These are phyloP conservation scores for Penicillium salamii DNA, from an alignment of 495 filamentous ascomycete species.

Conservation along the genomic window DNA sequence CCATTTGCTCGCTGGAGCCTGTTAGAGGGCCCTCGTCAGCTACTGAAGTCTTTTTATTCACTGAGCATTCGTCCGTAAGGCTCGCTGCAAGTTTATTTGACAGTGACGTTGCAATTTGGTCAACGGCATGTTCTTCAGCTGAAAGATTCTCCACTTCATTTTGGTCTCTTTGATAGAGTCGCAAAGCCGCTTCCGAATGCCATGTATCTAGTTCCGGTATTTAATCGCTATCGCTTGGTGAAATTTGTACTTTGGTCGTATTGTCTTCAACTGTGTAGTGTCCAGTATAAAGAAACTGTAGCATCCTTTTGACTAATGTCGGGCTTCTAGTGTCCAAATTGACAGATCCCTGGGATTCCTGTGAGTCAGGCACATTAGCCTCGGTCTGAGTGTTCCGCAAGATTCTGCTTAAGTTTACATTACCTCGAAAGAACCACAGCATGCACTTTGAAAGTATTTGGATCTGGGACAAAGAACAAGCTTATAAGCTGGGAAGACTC, in stretches of 20 bases:
- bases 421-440: slow-evolving; percentile 5
- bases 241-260: too few relatives aligned
- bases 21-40: not conserved
- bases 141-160: too few relatives aligned
- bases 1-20: not conserved
- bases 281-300: slow-evolving; percentile 13
- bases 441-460: slow-evolving; percentile 11
- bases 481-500: slow-evolving; percentile 9
- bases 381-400: not conserved
- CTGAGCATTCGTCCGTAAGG: not conserved
- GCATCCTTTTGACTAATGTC: slow-evolving; percentile 9
- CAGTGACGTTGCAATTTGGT: too few relatives aligned
- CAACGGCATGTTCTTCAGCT: too few relatives aligned
- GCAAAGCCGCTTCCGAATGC: too few relatives aligned
- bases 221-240: too few relatives aligned
- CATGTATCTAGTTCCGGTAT: not conserved
- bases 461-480: slow-evolving; percentile 9
- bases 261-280: slow-evolving; percentile 5
- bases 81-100: too few relatives aligned
- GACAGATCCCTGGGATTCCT: not conserved
- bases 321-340: slow-evolving; percentile 2
- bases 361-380: not conserved
- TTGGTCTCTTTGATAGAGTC: too few relatives aligned
- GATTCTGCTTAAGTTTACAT: not conserved
- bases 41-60: not conserved